Percentiles rank a stretch among this genome's conserved stretches.
Conservation (phyloP, 2,329 filamentous ascomycete species). For the Nigrograna mackinnonii region DNA sequence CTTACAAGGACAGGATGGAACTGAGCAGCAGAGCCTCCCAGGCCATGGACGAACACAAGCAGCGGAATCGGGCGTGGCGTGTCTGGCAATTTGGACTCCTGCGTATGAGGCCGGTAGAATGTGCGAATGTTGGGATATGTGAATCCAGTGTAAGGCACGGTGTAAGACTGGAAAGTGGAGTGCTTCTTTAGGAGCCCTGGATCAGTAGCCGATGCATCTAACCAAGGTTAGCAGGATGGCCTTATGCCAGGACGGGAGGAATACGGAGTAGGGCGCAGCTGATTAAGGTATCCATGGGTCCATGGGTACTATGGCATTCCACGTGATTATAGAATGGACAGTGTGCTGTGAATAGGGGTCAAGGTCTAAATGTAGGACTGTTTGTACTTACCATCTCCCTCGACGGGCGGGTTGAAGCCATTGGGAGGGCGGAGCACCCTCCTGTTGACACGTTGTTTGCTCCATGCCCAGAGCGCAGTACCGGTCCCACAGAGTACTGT, state of each 20-base stretch:
- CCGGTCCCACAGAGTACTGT: slow-evolving; percentile 39
- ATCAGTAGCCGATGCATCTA: slow-evolving; percentile 63
- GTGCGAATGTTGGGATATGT: slow-evolving; percentile 78
- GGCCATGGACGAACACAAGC: slow-evolving; percentile 87
- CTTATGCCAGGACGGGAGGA: neutral
- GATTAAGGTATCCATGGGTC: too few relatives aligned
- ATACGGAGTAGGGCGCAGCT: too few relatives aligned
- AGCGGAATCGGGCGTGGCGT: slow-evolving; percentile 77
- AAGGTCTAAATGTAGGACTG: too few relatives aligned
- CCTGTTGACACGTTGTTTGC: too few relatives aligned
- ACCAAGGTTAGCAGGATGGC: slow-evolving; percentile 1
- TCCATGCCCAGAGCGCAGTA: slow-evolving; percentile 39
- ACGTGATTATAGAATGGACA: slow-evolving; percentile 5
- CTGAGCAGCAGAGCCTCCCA: slow-evolving; percentile 90
- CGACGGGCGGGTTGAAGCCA: too few relatives aligned
- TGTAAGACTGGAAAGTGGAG: slow-evolving; percentile 72
- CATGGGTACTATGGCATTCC: too few relatives aligned
- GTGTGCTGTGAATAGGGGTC: too few relatives aligned
- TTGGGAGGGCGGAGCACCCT: too few relatives aligned
- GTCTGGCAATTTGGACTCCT: slow-evolving; percentile 77
- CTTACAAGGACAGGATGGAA: slow-evolving; percentile 82
- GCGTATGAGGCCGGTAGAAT: slow-evolving; percentile 81
- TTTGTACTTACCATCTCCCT: too few relatives aligned
- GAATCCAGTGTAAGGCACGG: slow-evolving; percentile 64
- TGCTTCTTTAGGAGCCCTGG: slow-evolving; percentile 80